Percentiles rank a stretch among this genome's conserved stretches.
phyloP scores from a whole-genome alignment of 148 eudicot species.

The Tetragonia tetragonoides region DNA sequence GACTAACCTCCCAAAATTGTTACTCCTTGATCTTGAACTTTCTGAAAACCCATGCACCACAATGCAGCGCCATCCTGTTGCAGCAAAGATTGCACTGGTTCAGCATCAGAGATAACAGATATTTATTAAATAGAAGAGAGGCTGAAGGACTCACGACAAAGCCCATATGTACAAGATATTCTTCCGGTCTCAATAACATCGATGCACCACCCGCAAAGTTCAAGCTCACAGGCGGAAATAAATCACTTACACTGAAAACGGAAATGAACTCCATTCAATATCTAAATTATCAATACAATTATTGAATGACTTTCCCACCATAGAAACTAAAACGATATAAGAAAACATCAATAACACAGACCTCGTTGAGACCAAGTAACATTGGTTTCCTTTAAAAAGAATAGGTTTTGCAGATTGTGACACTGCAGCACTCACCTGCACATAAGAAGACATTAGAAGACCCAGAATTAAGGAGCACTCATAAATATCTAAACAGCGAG shows the following conservation, averaged over 20 bases:
- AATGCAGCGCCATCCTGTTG: constrained; percentile 78
- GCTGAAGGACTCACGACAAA: constrained; percentile 60
- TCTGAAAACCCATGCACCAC: constrained; percentile 97
- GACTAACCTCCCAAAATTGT: constrained; percentile 90
- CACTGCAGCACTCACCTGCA: constrained; percentile 71
- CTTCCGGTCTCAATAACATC: constrained; percentile 71
- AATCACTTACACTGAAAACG: constrained; percentile 47
- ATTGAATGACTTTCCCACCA: background rate
- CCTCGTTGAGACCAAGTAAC: constrained; percentile 73
- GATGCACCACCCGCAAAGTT: constrained; percentile 92
- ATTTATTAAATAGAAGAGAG: constrained; percentile 2
- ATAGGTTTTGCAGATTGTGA: constrained; percentile 58
- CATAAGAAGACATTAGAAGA: constrained; percentile 11
- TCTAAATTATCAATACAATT: background rate
- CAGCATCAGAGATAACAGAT: background rate
- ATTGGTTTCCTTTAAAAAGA: constrained; percentile 60
- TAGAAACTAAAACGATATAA: background rate
- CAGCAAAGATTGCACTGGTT: constrained; percentile 1
- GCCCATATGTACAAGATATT: constrained; percentile 74
- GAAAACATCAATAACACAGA: constrained; percentile 21
- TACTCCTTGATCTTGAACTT: constrained; percentile 61
- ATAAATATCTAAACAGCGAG: background rate
- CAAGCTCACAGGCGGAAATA: constrained; percentile 75
- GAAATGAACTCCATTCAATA: constrained; percentile 6
- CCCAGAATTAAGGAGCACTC: background rate